Conservation (phyloP, 164 flowering plant genomes). For the Warburgia ugandensis region DNA sequence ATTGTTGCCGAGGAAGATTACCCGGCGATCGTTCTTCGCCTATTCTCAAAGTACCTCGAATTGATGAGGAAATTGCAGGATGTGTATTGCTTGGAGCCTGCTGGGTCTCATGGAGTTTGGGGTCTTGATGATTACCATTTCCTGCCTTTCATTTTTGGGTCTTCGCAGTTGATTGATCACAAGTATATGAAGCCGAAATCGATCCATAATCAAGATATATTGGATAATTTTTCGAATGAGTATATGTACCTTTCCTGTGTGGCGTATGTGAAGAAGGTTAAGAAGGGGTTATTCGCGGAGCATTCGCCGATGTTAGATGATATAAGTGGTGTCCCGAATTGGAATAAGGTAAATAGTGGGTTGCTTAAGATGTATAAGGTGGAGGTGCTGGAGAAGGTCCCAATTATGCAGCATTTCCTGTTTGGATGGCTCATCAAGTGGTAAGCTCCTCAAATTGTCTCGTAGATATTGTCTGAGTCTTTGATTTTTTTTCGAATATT, state of each 20-base stretch:
- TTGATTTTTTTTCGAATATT: no score
- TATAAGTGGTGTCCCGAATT: constrained; percentile 83
- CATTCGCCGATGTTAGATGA: constrained; percentile 94
- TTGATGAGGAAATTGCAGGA: constrained; percentile 77
- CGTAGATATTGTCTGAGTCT: no score
- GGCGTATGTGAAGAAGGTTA: constrained; percentile 78
- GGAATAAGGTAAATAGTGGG: constrained; percentile 93
- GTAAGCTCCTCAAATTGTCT: no score
- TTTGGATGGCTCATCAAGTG: constrained; percentile 51
- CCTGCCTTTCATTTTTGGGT: constrained; percentile 88
- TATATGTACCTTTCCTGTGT: constrained; percentile 74
- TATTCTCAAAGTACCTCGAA: constrained; percentile 73
- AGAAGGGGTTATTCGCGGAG: constrained; percentile 86
- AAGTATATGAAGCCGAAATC: constrained; percentile 99
- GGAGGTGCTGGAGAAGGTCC: constrained; percentile 62
- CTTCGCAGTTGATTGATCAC: constrained; percentile 90
- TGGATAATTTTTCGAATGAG: constrained; percentile 75
- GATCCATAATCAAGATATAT: constrained; percentile 78
- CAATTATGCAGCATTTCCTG: constrained; percentile 65
- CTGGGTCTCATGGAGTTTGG: constrained; percentile 99
- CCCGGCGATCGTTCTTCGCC: constrained; percentile 62
- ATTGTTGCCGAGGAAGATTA: constrained; percentile 45
- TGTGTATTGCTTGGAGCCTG: constrained; percentile 76
- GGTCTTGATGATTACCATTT: constrained; percentile 94
- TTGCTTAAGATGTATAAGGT: constrained; percentile 63